These are phyloP conservation scores for Picea abies DNA, from an alignment of 83 land plant genomes.

Conservation along the genomic window DNA sequence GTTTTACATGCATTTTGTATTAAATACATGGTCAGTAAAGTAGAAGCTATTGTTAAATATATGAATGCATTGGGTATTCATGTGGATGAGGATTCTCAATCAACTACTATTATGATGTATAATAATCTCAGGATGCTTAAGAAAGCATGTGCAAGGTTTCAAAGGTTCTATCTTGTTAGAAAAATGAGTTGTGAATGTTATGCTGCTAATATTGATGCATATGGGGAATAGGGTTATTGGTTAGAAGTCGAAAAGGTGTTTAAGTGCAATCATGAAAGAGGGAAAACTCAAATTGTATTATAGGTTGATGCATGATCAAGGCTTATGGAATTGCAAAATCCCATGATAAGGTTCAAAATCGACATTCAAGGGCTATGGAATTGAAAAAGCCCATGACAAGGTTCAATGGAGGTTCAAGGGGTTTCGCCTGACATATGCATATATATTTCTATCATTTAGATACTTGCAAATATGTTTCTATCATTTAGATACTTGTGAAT, in stretches of 20 bases:
- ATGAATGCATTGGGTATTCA: no score
- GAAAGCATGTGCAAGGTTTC: constrained; percentile 66
- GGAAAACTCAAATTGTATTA: constrained; percentile 26
- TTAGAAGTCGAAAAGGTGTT: no score
- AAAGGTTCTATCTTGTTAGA: constrained; percentile 48
- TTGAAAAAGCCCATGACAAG: no score
- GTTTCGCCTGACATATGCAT: no score
- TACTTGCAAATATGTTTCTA: constrained; percentile 43
- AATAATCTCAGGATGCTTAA: constrained; percentile 48
- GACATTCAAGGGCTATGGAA: constrained; percentile 54
- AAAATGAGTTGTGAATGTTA: no score
- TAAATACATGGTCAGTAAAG: no score
- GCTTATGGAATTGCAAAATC: constrained; percentile 62
- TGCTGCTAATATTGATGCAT: no score
- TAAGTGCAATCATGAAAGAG: constrained; percentile 27
- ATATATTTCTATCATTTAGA: constrained; percentile 53
- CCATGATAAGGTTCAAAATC: constrained; percentile 52
- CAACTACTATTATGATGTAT: no score
- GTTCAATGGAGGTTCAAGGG: constrained; percentile 50
- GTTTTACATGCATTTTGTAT: no score
- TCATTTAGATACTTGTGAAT: no score
- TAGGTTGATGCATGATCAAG: constrained; percentile 84
- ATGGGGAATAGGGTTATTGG: no score
- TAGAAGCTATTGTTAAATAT: no score
- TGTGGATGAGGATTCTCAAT: constrained; percentile 56